These are phyloP conservation scores for Vicia sativa DNA, from an alignment of 306 rosid species.

Conservation along the genomic window DNA sequence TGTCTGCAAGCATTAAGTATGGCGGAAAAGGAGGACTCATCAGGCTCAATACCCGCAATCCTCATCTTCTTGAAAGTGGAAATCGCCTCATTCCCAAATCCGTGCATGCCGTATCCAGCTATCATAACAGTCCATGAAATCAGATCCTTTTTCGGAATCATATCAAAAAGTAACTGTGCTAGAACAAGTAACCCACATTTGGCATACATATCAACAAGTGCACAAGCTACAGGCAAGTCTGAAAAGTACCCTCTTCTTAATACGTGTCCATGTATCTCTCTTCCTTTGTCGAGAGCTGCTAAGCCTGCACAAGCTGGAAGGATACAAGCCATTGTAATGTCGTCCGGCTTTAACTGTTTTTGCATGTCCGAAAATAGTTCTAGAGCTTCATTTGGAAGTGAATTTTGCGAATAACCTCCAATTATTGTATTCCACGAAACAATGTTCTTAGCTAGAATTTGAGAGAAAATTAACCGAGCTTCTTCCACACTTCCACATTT, in stretches of 20 bases:
- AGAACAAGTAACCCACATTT: conserved; percentile 35
- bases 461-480: conserved; percentile 60
- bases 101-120: conserved; percentile 69
- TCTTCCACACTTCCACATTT: conserved; percentile 82
- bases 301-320: conserved; percentile 75
- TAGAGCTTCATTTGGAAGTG: conserved; percentile 68
- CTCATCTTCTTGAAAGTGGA: conserved; percentile 48
- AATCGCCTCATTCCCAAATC: conserved; percentile 64
- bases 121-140: conserved; percentile 44
- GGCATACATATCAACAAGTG: conserved; percentile 65
- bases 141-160: conserved; percentile 39
- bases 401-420: conserved; percentile 69
- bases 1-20: conserved; percentile 72
- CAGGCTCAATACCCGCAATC: conserved; percentile 39
- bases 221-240: conserved; percentile 51
- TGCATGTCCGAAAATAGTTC: conserved; percentile 57
- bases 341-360: conserved; percentile 49
- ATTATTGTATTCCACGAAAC: conserved; percentile 80
- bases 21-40: conserved; percentile 57
- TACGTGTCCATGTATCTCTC: conserved; percentile 62
- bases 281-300: conserved; percentile 67
- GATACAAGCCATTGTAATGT: conserved; percentile 56
- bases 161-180: conserved; percentile 31
- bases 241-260: conserved; percentile 54
- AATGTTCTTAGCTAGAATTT: conserved; percentile 52